These are phyloP conservation scores for Raddia guianensis DNA, from an alignment of 176 grass and related monocot species.

Conservation along the genomic window DNA sequence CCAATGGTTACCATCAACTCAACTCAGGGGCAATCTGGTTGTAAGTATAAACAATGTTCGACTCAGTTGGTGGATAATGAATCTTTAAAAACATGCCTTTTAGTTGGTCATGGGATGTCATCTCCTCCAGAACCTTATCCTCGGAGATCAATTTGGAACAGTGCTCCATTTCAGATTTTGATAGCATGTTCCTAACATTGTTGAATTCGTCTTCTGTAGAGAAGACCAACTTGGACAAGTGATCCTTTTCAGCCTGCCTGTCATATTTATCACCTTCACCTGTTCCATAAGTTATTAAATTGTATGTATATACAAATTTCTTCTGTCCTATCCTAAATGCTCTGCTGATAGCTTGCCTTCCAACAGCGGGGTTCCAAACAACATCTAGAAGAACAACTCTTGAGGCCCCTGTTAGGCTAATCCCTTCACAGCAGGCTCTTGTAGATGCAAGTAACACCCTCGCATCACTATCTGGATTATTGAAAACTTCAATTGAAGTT, in stretches of 20 bases:
- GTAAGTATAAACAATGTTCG: conserved; percentile 78
- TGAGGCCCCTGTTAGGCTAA: conserved; percentile 87
- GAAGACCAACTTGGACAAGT: conserved; percentile 85
- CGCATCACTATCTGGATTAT: conserved; percentile 69
- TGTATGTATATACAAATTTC: conserved; percentile 93
- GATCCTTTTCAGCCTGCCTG: conserved; percentile 84
- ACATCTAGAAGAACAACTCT: conserved; percentile 97
- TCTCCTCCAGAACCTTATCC: conserved; percentile 84
- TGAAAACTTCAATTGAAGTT: conserved; percentile 81
- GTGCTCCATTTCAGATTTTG: conserved; percentile 68
- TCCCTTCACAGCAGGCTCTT: conserved; percentile 93
- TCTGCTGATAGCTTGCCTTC: conserved; percentile 83
- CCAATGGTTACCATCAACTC: conserved; percentile 10
- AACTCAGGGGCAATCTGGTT: conserved; percentile 55
- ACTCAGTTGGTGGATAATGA: conserved; percentile 79
- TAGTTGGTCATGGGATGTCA: conserved; percentile 67
- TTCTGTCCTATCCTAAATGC: conserved; percentile 86
- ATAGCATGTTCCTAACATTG: conserved; percentile 77
- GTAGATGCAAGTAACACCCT: conserved; percentile 91
- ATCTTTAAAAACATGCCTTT: conserved; percentile 83
- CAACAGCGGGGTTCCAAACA: conserved; percentile 90
- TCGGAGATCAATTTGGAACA: conserved; percentile 63
- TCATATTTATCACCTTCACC: conserved; percentile 93
- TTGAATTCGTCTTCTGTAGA: conserved; percentile 77
- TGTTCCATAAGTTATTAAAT: conserved; percentile 87